Base-by-base conservation (phyloP, 805 yeast species). In the Sungouiella thailandica region DNA sequence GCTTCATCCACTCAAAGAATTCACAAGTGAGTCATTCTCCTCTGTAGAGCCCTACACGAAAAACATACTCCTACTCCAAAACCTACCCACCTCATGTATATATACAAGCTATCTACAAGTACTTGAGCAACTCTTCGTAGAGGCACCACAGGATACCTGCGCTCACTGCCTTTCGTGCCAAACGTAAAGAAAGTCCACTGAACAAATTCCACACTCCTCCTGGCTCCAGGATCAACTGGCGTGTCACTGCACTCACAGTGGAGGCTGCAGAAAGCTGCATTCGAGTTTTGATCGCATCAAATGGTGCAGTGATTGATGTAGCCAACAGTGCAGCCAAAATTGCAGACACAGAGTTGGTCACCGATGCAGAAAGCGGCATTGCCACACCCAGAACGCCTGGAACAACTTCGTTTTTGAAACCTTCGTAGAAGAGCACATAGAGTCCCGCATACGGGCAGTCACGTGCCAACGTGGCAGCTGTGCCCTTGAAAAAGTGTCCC, bases 141-240 rank as follows among this genome's bases (percentile, higher is more conserved):
- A 93, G 80, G 39, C 96, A 86, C 98, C 98, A 93, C 31, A 96
- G 88, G 40, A 93, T 87, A 1, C 96, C 97, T 0, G 97, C 90
- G 57, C 95, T 83, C 30, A 85, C 57, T 0, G 90, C 96, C 59
- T 93, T 93, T 47, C 97, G 70, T 4, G 82, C 70, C 31, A 93
- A 68, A 44, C 98, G 68, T 46, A 93, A 67, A 25, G 86, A 74
- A 19, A 93, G 61, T 0, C 98, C 98, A 55, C 86, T 81, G 55
- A 93, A 89, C 34, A 93, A 63, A 29, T 79, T 73, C 17, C 57
- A 43, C 17, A 70, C 44, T 66, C 80, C 57, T 62, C 89, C 49
- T 55, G 61, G 40, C 46, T 62, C 46, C 60, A 50, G 36, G 70
- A 72, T 19, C 31, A 33, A 65, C 44, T 6, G 84, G 69, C 30